phyloP scores from a whole-genome alignment of 164 flowering plant species.

The Vitis rotundifolia region DNA sequence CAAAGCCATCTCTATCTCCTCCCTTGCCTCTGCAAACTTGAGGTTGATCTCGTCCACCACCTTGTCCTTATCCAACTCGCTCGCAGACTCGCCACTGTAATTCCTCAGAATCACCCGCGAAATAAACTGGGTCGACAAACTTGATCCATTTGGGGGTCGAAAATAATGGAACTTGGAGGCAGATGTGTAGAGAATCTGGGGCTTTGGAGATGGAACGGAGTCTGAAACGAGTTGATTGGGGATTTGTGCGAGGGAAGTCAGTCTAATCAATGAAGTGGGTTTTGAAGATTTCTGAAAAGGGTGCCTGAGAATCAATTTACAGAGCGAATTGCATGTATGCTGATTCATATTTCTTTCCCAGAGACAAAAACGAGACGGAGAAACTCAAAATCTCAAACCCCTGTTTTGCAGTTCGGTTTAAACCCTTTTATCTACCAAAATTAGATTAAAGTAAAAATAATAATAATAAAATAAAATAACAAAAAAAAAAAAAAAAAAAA shows the following conservation, averaged over 20 bases:
- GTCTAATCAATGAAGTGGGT: constrained; percentile 15
- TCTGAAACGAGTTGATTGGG: constrained; percentile 7
- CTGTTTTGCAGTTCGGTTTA: too few relatives aligned
- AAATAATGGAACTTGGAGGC: constrained; percentile 19
- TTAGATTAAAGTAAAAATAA: not conserved
- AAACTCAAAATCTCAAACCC: too few relatives aligned
- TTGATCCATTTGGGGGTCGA: constrained; percentile 7
- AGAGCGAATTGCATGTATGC: constrained; percentile 25
- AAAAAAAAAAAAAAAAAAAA: too few relatives aligned
- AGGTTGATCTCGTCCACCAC: constrained; percentile 83
- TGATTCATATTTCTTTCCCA: constrained; percentile 31
- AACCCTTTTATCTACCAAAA: too few relatives aligned
- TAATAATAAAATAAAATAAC: too few relatives aligned
- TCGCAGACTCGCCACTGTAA: constrained; percentile 25
- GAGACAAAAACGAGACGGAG: not conserved
- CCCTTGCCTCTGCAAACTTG: constrained; percentile 94
- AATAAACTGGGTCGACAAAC: constrained; percentile 11
- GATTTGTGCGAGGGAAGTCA: not conserved
- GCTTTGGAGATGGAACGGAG: constrained; percentile 10
- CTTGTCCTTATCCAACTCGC: constrained; percentile 42
- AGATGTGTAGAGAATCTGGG: constrained; percentile 4
- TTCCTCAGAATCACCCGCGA: constrained; percentile 16
- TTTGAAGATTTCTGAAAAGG: constrained; percentile 12
- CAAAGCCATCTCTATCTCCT: constrained; percentile 91
- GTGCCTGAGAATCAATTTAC: constrained; percentile 23